Conservation (phyloP, 2,329 filamentous ascomycete genomes). For the Aspergillus awamori region DNA sequence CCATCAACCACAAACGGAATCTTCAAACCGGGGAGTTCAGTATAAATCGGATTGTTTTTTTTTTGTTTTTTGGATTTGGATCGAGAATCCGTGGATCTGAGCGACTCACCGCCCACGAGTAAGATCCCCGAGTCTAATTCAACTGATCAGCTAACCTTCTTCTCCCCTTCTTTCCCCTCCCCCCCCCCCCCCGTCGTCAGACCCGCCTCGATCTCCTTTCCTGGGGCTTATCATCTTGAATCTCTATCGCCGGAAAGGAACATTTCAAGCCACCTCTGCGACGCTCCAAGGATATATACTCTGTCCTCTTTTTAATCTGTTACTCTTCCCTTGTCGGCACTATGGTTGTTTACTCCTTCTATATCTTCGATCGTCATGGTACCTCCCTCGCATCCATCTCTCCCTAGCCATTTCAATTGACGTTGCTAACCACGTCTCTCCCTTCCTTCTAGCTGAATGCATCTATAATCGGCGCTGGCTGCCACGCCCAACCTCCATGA, state of each 20-base stretch:
- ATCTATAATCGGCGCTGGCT: constrained; percentile 92
- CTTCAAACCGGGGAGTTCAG: too few relatives aligned
- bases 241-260: background rate
- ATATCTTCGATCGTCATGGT: constrained; percentile 99
- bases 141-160: constrained; percentile 2
- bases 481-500: constrained; percentile 53
- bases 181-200: background rate
- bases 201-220: background rate
- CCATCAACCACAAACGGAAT: background rate
- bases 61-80: background rate
- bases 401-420: background rate
- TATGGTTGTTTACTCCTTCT: constrained; percentile 97
- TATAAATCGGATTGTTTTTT: background rate
- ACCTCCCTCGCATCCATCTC: constrained; percentile 23
- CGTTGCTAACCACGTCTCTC: background rate
- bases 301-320: constrained; percentile 8
- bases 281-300: background rate
- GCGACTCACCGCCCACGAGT: constrained; percentile 22
- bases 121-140: constrained; percentile 17
- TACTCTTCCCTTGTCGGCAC: constrained; percentile 24
- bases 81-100: constrained; percentile 12
- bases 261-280: background rate
- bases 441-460: constrained; percentile 73
- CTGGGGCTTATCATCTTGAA: background rate
- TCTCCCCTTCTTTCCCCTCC: background rate